Conservation (phyloP, 2,329 filamentous ascomycete species). For the Trichoderma sp. region DNA sequence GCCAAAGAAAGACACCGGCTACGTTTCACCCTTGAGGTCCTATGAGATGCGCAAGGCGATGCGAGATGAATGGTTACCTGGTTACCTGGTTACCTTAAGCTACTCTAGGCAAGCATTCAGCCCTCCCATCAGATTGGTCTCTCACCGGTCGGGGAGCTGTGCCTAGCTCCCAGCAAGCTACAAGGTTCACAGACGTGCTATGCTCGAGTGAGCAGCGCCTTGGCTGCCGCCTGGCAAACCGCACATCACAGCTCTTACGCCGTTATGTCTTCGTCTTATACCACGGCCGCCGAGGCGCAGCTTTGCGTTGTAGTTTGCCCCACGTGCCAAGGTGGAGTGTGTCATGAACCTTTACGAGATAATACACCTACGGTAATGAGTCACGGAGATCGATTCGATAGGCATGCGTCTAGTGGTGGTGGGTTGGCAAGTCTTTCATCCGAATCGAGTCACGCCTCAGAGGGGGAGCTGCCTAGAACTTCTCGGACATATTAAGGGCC, state of each 20-base stretch:
- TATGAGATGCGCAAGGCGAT: neutral
- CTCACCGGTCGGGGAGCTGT: neutral
- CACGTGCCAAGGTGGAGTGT: conserved; percentile 8
- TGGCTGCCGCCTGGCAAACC: conserved; percentile 12
- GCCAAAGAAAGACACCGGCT: neutral
- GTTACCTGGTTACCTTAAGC: neutral
- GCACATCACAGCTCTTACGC: neutral
- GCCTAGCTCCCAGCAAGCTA: conserved; percentile 2
- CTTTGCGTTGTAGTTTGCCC: conserved; percentile 24
- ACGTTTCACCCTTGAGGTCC: neutral
- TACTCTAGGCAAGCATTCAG: conserved; percentile 16
- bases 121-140: neutral
- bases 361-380: conserved; percentile 3
- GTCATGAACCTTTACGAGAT: neutral
- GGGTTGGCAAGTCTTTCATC: neutral
- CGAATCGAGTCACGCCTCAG: conserved; percentile 5
- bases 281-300: conserved; percentile 24
- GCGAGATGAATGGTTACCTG: neutral
- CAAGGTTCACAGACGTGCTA: conserved; percentile 8
- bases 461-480: neutral
- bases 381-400: conserved; percentile 12
- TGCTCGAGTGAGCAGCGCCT: conserved; percentile 23
- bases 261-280: conserved; percentile 8
- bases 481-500: conserved; percentile 11
- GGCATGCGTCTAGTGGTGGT: neutral